Conservation (phyloP, 1,284 basidiomycete species). For the Ustilago shanxiensis region DNA sequence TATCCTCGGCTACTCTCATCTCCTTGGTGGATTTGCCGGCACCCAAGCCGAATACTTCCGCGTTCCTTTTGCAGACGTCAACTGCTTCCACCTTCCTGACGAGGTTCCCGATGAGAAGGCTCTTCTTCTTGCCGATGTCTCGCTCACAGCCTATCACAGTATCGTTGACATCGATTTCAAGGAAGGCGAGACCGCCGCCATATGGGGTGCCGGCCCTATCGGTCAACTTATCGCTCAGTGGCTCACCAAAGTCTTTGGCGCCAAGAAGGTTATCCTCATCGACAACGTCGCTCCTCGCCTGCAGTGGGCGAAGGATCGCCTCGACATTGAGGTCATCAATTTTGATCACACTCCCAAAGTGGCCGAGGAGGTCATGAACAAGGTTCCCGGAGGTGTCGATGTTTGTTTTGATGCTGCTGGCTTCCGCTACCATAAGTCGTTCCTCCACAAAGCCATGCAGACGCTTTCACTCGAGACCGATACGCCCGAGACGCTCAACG, state of each 20-base stretch:
- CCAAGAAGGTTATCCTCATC: slow-evolving; percentile 80
- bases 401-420: slow-evolving; percentile 56
- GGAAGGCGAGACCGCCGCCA: slow-evolving; percentile 77
- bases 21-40: slow-evolving; percentile 80
- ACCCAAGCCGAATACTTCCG: slow-evolving; percentile 75
- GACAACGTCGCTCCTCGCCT: slow-evolving; percentile 78
- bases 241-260: slow-evolving; percentile 77
- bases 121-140: slow-evolving; percentile 79
- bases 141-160: slow-evolving; percentile 80
- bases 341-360: slow-evolving; percentile 75
- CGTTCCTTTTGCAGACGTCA: slow-evolving; percentile 79
- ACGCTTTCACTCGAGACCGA: slow-evolving; percentile 82
- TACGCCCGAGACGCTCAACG: slow-evolving; percentile 78
- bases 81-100: slow-evolving; percentile 78
- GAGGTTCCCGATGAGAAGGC: slow-evolving; percentile 68
- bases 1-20: slow-evolving; percentile 75
- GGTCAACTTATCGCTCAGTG: slow-evolving; percentile 77
- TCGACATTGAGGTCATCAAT: slow-evolving; percentile 77
- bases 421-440: slow-evolving; percentile 58
- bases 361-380: slow-evolving; percentile 76
- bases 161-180: slow-evolving; percentile 79
- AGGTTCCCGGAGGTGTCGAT: slow-evolving; percentile 73
- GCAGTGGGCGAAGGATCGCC: slow-evolving; percentile 75
- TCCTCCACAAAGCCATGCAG: slow-evolving; percentile 78
- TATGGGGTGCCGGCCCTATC: slow-evolving; percentile 78